Evolutionary conservation across 305 asterid species (phyloP), one percentile per base, ranked within the genome.

Genomic region (Plantago coronopus): DNA sequence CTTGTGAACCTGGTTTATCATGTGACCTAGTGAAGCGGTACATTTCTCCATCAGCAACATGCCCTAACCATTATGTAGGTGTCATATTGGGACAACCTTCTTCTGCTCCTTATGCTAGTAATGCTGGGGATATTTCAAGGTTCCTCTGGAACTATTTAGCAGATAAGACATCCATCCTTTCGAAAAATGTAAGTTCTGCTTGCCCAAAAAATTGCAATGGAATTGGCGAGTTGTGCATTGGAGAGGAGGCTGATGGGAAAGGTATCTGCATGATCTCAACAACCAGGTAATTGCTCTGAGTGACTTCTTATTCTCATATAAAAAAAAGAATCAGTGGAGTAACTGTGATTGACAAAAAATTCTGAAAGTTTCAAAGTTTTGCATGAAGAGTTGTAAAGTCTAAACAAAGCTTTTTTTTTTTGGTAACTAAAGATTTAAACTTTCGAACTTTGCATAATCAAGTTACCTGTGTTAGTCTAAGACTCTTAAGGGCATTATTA

Each of bases 61-160:
- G 96, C 76, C 96, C 98, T 4, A 81, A 74, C 80, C 83, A 91
- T 72, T 88, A 91, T 47, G 98, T 83, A 10, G 98, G 98, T 57
- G 98, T 91, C 69, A 61, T 91, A 59, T 43, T 77, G 65, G 95
- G 90, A 69, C 86, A 86, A 69, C 98, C 98, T 64, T 81, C 90
- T 40, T 72, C 88, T 27, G 69, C 74, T 17, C 83, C 76, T 65
- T 78, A 86, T 68, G 86, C 74, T 66, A 73, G 64, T 68, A 68
- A 90, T 72, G 88, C 73, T 13, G 88, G 89, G 47, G 98, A 91
- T 71, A 71, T 88, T 50, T 85, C 98, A 47, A 85, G 98, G 78
- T 88, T 91, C 37, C 71, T 88, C 59, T 84, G 95, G 95, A 91
- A 84, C 80, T 91, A 86, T 74, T 67, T 88, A 72, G 98, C 96